phyloP scores from a whole-genome alignment of 2,329 filamentous ascomycete species.

The Fusarium marasasianum region DNA sequence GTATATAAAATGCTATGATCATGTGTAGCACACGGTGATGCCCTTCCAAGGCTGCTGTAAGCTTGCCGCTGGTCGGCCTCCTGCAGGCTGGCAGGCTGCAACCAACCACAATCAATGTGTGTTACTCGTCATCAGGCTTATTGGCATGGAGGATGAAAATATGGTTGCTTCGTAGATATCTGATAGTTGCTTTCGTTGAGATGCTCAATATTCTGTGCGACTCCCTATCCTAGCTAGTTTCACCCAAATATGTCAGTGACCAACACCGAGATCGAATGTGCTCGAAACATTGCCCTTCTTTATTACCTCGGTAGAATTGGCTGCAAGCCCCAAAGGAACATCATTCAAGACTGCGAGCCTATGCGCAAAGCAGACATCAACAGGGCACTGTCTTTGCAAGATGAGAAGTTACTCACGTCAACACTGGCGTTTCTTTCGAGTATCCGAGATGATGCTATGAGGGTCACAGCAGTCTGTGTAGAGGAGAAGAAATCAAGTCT shows the following conservation, averaged over 20 bases:
- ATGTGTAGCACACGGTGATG: background rate
- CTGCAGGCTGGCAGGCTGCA: slow-evolving; percentile 15
- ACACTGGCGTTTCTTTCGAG: slow-evolving; percentile 34
- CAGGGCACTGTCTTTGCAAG: slow-evolving; percentile 4
- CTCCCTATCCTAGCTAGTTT: background rate
- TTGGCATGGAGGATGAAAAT: background rate
- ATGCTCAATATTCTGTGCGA: background rate
- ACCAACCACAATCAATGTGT: background rate
- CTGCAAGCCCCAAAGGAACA: background rate
- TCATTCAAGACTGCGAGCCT: background rate
- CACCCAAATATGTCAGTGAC: background rate
- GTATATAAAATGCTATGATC: background rate
- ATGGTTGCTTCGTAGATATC: background rate
- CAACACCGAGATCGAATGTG: background rate
- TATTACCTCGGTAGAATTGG: slow-evolving; percentile 6
- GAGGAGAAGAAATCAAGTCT: slow-evolving; percentile 13
- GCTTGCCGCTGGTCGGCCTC: slow-evolving; percentile 28
- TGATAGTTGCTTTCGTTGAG: background rate
- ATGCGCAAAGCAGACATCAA: background rate
- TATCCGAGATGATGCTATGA: slow-evolving; percentile 8
- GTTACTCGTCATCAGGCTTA: background rate
- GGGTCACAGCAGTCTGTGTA: slow-evolving; percentile 33
- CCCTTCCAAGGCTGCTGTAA: background rate
- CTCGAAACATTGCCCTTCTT: slow-evolving; percentile 30
- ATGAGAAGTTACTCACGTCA: slow-evolving; percentile 27